Evolutionary conservation across 2,329 filamentous ascomycete genomes (phyloP).

Genomic region (Colletotrichum godetiae): DNA sequence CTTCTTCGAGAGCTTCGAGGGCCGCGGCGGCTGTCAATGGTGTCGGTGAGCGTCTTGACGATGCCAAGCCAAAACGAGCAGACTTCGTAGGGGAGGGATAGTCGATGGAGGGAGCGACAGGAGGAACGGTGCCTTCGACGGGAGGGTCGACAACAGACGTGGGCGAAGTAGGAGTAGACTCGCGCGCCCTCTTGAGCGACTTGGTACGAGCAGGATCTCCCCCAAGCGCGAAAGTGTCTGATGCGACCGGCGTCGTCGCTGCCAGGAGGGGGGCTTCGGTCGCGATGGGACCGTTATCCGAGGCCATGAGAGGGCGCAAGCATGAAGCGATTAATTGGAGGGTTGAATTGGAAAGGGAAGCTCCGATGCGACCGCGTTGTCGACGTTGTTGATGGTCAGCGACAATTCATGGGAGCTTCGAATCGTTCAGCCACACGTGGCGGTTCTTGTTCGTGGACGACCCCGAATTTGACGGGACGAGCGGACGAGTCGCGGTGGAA

Average conservation of each 20-base stretch:
- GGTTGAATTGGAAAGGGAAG: not conserved
- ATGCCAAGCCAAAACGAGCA: constrained; percentile 58
- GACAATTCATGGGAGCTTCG: constrained; percentile 33
- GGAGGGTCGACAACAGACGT: constrained; percentile 42
- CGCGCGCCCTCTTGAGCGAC: constrained; percentile 56
- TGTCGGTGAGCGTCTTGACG: constrained; percentile 56
- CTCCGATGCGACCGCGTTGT: constrained; percentile 26
- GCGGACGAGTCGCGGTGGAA: constrained; percentile 33
- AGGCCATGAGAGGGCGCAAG: constrained; percentile 57
- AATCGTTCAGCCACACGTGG: constrained; percentile 35
- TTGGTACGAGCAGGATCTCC: constrained; percentile 49
- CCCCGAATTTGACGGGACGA: constrained; percentile 35
- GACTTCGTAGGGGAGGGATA: constrained; percentile 63
- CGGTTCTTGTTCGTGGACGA: constrained; percentile 29
- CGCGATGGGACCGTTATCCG: constrained; percentile 63
- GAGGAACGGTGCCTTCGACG: constrained; percentile 20
- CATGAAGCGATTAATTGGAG: constrained; percentile 26
- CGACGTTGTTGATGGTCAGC: constrained; percentile 24
- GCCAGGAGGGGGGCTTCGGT: constrained; percentile 59
- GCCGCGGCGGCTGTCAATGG: constrained; percentile 56
- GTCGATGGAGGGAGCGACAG: constrained; percentile 16
- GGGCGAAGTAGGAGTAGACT: constrained; percentile 54
- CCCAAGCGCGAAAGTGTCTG: constrained; percentile 51
- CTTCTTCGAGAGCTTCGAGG: constrained; percentile 65
- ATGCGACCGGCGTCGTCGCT: constrained; percentile 48